A percentile compares a stretch with the other conserved stretches of the same genome.
Evolutionary conservation across 495 filamentous ascomycete species (phyloP).

Genomic region (Aspergillus conjunctus): DNA sequence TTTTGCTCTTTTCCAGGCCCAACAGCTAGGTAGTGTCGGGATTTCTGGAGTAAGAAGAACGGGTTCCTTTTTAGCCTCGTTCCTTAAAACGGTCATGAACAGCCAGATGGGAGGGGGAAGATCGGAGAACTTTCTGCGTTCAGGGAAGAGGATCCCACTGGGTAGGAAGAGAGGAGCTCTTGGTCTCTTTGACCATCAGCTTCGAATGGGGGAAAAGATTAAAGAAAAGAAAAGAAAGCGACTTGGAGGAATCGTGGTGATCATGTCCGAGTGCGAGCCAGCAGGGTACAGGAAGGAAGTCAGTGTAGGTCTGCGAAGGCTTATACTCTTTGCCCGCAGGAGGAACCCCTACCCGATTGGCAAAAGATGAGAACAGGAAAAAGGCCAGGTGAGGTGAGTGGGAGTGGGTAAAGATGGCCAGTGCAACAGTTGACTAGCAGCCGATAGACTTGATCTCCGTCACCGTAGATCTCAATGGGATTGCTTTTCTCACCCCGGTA

Average conservation of each 20-base stretch:
- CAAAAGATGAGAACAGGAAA: conserved; percentile 16
- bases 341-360: conserved; percentile 19
- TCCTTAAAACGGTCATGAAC: background rate
- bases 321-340: conserved; percentile 28
- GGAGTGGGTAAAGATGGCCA: conserved; percentile 40
- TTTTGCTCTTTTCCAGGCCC: conserved; percentile 1
- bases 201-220: conserved; percentile 15
- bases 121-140: background rate
- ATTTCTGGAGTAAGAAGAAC: conserved; percentile 1
- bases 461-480: conserved; percentile 39
- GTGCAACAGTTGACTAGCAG: conserved; percentile 41
- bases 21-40: conserved; percentile 7
- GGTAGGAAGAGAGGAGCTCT: background rate
- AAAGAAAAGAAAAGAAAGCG: conserved; percentile 17
- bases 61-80: background rate
- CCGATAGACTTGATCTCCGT: conserved; percentile 50
- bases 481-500: conserved; percentile 2
- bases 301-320: conserved; percentile 23
- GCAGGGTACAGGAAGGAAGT: conserved; percentile 19
- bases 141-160: background rate
- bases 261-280: conserved; percentile 18
- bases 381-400: conserved; percentile 12
- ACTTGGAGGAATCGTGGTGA: conserved; percentile 3
- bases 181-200: conserved; percentile 7
- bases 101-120: background rate